Percentiles rank a stretch among this genome's conserved stretches.
phyloP scores from a whole-genome alignment of 2,329 filamentous ascomycete genomes.

The Emergomyces pasteurianus region DNA sequence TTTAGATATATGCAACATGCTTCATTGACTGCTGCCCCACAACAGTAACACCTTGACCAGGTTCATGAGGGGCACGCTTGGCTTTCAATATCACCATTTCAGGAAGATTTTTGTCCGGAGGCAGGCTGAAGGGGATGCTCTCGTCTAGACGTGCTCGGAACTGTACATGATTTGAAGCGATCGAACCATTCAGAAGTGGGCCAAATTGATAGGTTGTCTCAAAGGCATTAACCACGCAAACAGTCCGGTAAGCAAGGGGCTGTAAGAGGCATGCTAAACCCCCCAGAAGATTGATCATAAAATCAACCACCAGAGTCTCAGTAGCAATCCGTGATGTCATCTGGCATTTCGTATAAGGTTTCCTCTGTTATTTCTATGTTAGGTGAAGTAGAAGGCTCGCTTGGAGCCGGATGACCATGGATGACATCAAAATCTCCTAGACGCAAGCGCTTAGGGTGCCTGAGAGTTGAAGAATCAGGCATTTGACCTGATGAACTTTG shows the following conservation, averaged over 20 bases:
- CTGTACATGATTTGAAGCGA: background rate
- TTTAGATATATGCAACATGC: slow-evolving; percentile 10
- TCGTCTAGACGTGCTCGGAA: slow-evolving; percentile 8
- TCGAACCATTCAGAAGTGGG: slow-evolving; percentile 1
- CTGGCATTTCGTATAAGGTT: background rate
- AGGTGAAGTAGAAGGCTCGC: background rate
- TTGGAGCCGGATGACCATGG: background rate
- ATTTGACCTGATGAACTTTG: background rate
- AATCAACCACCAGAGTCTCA: slow-evolving; percentile 10
- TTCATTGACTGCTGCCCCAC: slow-evolving; percentile 10
- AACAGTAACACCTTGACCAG: background rate
- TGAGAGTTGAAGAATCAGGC: background rate
- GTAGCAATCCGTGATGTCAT: slow-evolving; percentile 8
- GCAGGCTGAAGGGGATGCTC: slow-evolving; percentile 8
- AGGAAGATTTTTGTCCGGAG: slow-evolving; percentile 1
- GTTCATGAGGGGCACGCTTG: slow-evolving; percentile 5
- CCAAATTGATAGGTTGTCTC: slow-evolving; percentile 11
- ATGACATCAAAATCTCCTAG: background rate
- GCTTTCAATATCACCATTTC: slow-evolving; percentile 10
- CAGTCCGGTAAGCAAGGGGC: background rate
- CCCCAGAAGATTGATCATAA: slow-evolving; percentile 7
- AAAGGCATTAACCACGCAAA: slow-evolving; percentile 9
- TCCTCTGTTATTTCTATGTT: background rate
- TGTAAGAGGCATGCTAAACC: slow-evolving; percentile 9
- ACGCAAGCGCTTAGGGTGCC: background rate